Percentiles rank a stretch among this genome's conserved stretches.
These are phyloP conservation scores for Aureobasidium sp. DNA, from an alignment of 2,329 filamentous ascomycete species.

Conservation along the genomic window DNA sequence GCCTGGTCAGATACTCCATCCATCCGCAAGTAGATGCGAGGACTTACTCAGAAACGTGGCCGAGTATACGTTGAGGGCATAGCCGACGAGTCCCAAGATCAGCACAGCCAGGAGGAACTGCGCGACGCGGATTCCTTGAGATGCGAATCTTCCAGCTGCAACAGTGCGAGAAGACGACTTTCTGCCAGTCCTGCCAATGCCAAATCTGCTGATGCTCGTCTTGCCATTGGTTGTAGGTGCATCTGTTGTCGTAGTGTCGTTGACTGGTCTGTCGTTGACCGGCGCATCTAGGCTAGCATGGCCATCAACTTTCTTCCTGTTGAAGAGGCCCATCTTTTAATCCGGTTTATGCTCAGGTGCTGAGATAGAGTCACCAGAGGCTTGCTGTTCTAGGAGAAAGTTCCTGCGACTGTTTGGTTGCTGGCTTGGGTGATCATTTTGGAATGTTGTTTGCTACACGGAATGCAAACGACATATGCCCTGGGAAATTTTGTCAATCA, in stretches of 20 bases:
- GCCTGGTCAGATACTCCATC: background rate
- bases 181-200: background rate
- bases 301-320: background rate
- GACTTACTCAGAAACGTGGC: background rate
- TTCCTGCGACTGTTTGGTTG: background rate
- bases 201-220: background rate
- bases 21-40: background rate
- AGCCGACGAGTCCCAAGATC: background rate
- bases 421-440: background rate
- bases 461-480: slow-evolving; percentile 3
- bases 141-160: background rate
- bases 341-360: no score
- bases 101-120: background rate
- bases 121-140: background rate
- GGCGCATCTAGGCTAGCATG: background rate
- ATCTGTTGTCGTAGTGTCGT: background rate
- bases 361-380: no score
- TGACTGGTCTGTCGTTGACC: no score
- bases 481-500: no score
- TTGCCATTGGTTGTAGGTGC: background rate
- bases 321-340: background rate
- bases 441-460: background rate
- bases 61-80: background rate
- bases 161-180: background rate
- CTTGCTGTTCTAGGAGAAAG: background rate